Conservation (phyloP, 1,284 basidiomycete species). For the Ceratobasidium sp. region DNA sequence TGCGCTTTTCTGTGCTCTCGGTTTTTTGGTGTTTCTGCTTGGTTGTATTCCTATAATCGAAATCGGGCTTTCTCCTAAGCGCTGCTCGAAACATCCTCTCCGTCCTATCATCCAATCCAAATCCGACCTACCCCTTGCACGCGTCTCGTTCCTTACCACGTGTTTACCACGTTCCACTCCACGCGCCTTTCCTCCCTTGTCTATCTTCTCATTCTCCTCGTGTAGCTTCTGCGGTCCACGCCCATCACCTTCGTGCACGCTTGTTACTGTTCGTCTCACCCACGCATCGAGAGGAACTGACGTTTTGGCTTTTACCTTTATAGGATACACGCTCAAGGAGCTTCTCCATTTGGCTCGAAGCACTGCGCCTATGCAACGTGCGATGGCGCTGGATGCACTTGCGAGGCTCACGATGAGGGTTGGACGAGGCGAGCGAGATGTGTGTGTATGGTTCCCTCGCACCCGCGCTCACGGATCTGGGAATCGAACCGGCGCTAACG, state of each 20-base stretch:
- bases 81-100: neutral
- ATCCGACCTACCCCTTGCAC: neutral
- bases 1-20: conserved; percentile 11
- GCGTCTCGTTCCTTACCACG: conserved; percentile 15
- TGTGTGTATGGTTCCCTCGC: conserved; percentile 30
- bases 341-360: conserved; percentile 87
- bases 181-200: conserved; percentile 21
- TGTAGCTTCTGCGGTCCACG: neutral
- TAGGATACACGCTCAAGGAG: conserved; percentile 89
- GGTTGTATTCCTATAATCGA: neutral
- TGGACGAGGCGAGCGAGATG: conserved; percentile 50
- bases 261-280: conserved; percentile 1
- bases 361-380: conserved; percentile 86
- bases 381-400: conserved; percentile 84
- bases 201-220: neutral
- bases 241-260: neutral
- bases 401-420: conserved; percentile 69
- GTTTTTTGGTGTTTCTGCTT: conserved; percentile 4
- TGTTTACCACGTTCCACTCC: conserved; percentile 18
- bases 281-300: neutral
- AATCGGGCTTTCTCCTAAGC: neutral
- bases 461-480: neutral
- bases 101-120: neutral
- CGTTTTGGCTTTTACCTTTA: conserved; percentile 11
- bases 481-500: neutral